These are phyloP conservation scores for Myriosclerotinia duriaeana DNA, from an alignment of 2,329 filamentous ascomycete species.

Conservation along the genomic window DNA sequence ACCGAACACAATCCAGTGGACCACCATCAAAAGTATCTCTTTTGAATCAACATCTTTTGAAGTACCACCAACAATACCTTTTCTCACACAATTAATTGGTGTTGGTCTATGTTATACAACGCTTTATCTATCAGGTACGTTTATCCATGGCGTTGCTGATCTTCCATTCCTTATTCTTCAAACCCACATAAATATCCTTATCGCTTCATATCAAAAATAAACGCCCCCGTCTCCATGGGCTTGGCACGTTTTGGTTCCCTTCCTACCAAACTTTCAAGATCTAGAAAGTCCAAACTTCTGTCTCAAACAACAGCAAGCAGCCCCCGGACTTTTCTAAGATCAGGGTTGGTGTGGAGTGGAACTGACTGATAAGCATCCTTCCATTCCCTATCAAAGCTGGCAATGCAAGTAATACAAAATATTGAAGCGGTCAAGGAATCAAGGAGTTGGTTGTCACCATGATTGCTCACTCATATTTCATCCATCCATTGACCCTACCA, in stretches of 20 bases:
- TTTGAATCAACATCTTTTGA: background rate
- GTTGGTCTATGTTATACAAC: background rate
- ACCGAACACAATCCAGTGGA: background rate
- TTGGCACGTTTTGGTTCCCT: background rate
- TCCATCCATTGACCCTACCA: background rate
- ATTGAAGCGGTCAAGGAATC: slow-evolving; percentile 24
- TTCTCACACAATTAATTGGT: background rate
- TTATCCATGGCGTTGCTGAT: slow-evolving; percentile 15
- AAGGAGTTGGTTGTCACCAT: slow-evolving; percentile 10
- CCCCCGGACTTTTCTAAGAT: slow-evolving; percentile 8
- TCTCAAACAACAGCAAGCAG: slow-evolving; percentile 12
- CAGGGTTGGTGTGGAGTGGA: slow-evolving; percentile 1
- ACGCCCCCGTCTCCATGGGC: slow-evolving; percentile 16
- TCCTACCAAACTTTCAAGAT: background rate
- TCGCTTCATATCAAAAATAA: slow-evolving; percentile 21
- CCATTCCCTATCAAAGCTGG: slow-evolving; percentile 1
- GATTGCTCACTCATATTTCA: slow-evolving; percentile 3
- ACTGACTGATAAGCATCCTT: slow-evolving; percentile 22
- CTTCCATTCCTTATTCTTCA: slow-evolving; percentile 13
- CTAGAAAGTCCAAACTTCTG: slow-evolving; percentile 4
- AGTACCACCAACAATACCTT: background rate
- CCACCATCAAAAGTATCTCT: background rate
- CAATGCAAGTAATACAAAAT: slow-evolving; percentile 15
- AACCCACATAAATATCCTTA: slow-evolving; percentile 20
- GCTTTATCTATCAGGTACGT: slow-evolving; percentile 5